Evolutionary conservation across 108 stramenopile genomes (phyloP).

Genomic region (Cyclotella baltica): DNA sequence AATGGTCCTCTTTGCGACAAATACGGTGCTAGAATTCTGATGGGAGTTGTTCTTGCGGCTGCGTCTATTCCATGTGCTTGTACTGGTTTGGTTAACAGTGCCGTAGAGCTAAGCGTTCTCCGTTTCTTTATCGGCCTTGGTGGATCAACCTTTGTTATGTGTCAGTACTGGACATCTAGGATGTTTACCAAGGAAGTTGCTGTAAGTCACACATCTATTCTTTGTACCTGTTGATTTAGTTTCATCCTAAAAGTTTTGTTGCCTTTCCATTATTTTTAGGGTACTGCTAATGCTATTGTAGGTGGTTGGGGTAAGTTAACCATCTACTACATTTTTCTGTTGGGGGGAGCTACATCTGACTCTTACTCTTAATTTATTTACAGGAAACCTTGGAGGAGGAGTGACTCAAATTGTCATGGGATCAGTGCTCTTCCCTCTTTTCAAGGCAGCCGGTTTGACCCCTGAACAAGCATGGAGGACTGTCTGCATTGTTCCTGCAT

Average conservation of each 20-base stretch:
- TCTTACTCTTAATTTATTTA: too few species aligned
- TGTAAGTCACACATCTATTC: not conserved
- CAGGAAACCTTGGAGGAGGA: too few species aligned
- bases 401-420: conserved; percentile 81
- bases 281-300: conserved; percentile 84
- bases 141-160: conserved; percentile 88
- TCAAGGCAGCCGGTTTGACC: conserved; percentile 58
- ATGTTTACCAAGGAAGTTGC: conserved; percentile 89
- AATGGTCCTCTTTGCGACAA: conserved; percentile 87
- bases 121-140: conserved; percentile 87
- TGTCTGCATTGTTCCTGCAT: conserved; percentile 79
- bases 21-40: conserved; percentile 73
- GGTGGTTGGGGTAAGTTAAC: conserved; percentile 82
- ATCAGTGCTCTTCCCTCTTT: conserved; percentile 68
- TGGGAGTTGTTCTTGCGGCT: conserved; percentile 61
- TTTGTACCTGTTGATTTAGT: not conserved
- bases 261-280: conserved; percentile 18
- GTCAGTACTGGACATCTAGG: conserved; percentile 83
- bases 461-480: conserved; percentile 82
- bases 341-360: too few species aligned
- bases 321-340: too few species aligned
- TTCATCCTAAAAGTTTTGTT: not conserved
- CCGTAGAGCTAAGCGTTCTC: conserved; percentile 57
- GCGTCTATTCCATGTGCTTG: conserved; percentile 77
- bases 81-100: conserved; percentile 72